Percentiles rank a stretch among this genome's conserved stretches.
Evolutionary conservation across 306 rosid species (phyloP).

Genomic region (Cicer arietinum): DNA sequence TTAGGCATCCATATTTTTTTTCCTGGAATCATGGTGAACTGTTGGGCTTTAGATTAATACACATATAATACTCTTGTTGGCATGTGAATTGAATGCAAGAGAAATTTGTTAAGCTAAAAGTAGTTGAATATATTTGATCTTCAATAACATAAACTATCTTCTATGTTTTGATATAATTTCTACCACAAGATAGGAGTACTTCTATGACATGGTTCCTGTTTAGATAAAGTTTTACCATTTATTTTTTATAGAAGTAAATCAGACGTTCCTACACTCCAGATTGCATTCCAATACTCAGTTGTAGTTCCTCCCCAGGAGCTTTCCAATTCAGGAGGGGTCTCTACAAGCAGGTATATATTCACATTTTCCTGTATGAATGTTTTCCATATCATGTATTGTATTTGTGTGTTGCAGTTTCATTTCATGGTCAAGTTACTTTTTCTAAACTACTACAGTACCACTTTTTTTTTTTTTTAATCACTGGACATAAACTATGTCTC

Average conservation of each 20-base stretch:
- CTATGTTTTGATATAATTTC: conserved; percentile 21
- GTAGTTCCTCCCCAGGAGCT: conserved; percentile 85
- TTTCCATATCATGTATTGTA: conserved; percentile 37
- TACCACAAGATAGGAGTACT: conserved; percentile 28
- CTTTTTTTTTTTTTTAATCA: conserved; percentile 23
- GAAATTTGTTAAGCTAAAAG: conserved; percentile 13
- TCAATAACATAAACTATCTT: conserved; percentile 12
- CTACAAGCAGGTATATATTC: conserved; percentile 70
- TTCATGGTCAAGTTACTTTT: conserved; percentile 33
- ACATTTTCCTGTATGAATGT: conserved; percentile 32
- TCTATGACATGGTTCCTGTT: conserved; percentile 33
- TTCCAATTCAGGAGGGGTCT: conserved; percentile 53
- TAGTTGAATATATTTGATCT: conserved; percentile 10
- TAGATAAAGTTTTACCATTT: conserved; percentile 32
- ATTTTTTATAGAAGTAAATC: conserved; percentile 62
- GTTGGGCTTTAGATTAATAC: conserved; percentile 31
- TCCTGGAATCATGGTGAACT: conserved; percentile 10
- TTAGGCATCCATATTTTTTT: conserved; percentile 18
- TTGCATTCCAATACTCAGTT: conserved; percentile 93
- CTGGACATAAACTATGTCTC: conserved; percentile 28
- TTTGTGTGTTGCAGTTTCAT: conserved; percentile 32
- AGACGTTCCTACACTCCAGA: conserved; percentile 83
- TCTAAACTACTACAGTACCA: conserved; percentile 1
- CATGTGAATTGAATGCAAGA: conserved; percentile 3
- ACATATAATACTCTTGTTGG: conserved; percentile 27